Percentiles rank a stretch among this genome's conserved stretches.
These are phyloP conservation scores for Pachyrhizus erosus DNA, from an alignment of 306 rosid species.

Conservation along the genomic window DNA sequence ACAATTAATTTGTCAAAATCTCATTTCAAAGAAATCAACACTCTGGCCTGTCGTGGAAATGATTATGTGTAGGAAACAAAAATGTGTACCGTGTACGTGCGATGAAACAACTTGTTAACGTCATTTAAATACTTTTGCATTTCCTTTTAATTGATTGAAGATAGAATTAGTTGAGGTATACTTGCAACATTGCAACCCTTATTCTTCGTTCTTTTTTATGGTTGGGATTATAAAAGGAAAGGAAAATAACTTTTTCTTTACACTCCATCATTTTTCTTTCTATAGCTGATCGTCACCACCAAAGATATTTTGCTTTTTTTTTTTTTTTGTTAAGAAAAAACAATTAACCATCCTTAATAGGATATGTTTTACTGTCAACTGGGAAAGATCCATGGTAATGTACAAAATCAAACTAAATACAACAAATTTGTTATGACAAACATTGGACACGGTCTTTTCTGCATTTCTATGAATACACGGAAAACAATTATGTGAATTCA, in stretches of 20 bases:
- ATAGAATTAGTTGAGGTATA: background rate
- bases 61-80: background rate
- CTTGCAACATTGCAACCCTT: conserved; percentile 16
- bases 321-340: background rate
- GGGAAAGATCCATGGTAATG: background rate
- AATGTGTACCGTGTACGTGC: background rate
- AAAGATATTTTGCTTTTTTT: background rate
- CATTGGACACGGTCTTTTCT: background rate
- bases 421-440: background rate
- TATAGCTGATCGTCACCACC: background rate
- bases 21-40: background rate
- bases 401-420: background rate
- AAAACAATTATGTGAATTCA: too few species aligned
- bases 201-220: conserved; percentile 9
- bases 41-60: background rate
- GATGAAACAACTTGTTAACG: background rate
- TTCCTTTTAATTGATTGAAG: background rate
- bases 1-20: background rate
- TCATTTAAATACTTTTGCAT: background rate
- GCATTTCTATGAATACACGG: background rate
- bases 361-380: background rate
- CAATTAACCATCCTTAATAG: background rate
- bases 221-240: conserved; percentile 29
- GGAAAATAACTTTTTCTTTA: background rate
- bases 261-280: background rate